Base-by-base conservation (phyloP, 306 rosid genomes). In the Dalbergia cochinchinensis region DNA sequence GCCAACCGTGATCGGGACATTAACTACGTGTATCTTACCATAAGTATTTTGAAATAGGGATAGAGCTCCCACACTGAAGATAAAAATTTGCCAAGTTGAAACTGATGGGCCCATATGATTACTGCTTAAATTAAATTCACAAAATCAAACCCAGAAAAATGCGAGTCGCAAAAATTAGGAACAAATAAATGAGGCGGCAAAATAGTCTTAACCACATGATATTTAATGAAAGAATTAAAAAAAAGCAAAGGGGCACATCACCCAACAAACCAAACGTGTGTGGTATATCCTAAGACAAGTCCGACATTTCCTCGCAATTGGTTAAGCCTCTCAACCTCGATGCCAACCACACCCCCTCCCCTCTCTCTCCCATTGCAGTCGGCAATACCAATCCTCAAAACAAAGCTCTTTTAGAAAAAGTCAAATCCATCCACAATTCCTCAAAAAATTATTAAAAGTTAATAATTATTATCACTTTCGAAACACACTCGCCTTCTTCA, bases 251-350 rank as follows among this genome's bases (percentile, higher is more conserved):
- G 42, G 57, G 14, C 22, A 65, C 72, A 67, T 35, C 44, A 54
- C 12, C 69, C 20, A 78, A 53, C 60, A 73, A 77, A 37, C 82
- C 73, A 57, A 85, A 64, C 78, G 79, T 71, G 83, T 78, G 85
- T 66, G 58, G 22, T 65, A 18, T 53, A n/a, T 71, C 64, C 53
- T 11, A 74, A 69, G 55, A 47, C 57, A 60, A 67, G 33, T 19
- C 85, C 86, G 86, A 78, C 79, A 82, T 47, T 69, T 66, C 64
- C 87, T 71, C 87, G 6, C 87, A 59, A 11, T 55, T 44, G 34
- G 78, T 66, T 55, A 67, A 15, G 22, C 22, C 16, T 50, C 51
- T 63, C 82, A 80, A 51, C 77, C 62, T 59, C 26, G 57, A 35
- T 76, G 69, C 74, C 58, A 62, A 73, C 91, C 89, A 78, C 89